These are phyloP conservation scores for Hibiscus trionum DNA, from an alignment of 345 rosid genomes.

Conservation along the genomic window DNA sequence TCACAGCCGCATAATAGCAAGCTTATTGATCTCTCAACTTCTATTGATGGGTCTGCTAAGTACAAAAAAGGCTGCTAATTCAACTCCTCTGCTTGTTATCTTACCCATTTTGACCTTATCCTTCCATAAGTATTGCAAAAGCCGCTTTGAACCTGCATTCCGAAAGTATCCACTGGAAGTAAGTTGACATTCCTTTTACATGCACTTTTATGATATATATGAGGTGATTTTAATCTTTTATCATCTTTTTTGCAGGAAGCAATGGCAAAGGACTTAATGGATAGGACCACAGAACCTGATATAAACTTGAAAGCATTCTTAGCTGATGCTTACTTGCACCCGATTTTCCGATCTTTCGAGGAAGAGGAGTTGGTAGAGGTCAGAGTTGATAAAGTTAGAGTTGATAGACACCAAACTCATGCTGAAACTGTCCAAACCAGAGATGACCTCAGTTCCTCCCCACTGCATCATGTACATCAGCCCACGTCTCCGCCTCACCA, in stretches of 20 bases:
- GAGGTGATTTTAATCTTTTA: not conserved
- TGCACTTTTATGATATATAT: not conserved
- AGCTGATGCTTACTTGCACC: constrained; percentile 90
- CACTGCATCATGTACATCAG: constrained; percentile 30
- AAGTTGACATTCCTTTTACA: constrained; percentile 3
- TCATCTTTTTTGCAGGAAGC: constrained; percentile 59
- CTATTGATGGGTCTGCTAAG: constrained; percentile 78
- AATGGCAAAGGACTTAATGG: constrained; percentile 68
- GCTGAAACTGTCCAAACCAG: constrained; percentile 27
- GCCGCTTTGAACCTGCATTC: constrained; percentile 91
- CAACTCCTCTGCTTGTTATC: constrained; percentile 73
- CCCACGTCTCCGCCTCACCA: constrained; percentile 42
- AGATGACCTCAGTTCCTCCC: constrained; percentile 45
- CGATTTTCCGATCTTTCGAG: constrained; percentile 73
- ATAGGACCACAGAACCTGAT: constrained; percentile 46
- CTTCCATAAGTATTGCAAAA: constrained; percentile 91
- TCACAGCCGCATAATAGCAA: constrained; percentile 72
- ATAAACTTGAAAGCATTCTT: constrained; percentile 57
- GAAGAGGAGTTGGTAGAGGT: constrained; percentile 43
- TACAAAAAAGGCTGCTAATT: constrained; percentile 82
- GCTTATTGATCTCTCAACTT: constrained; percentile 86
- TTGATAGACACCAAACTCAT: constrained; percentile 33
- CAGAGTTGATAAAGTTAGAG: constrained; percentile 36
- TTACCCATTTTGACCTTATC: constrained; percentile 70
- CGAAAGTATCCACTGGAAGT: constrained; percentile 88